These are phyloP conservation scores for Ophiostoma montium DNA, from an alignment of 2,329 filamentous ascomycete genomes.

Conservation along the genomic window DNA sequence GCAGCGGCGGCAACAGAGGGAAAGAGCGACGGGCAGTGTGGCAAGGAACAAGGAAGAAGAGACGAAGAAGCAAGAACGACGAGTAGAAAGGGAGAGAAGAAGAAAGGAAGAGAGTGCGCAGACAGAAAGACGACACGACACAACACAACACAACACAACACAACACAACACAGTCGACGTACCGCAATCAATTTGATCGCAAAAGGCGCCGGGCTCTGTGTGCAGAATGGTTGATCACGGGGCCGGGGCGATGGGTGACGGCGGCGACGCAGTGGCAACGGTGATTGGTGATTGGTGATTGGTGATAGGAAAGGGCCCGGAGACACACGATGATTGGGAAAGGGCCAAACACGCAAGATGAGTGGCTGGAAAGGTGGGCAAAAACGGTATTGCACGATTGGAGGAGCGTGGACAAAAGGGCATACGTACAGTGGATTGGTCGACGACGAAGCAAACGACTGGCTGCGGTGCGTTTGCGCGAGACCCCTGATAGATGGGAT, in stretches of 20 bases:
- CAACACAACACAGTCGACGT: neutral
- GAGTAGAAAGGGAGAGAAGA: neutral
- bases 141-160: no score
- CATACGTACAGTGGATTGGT: neutral
- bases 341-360: neutral
- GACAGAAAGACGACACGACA: slow-evolving; percentile 14
- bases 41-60: neutral
- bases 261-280: neutral
- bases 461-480: no score
- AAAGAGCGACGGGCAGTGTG: neutral
- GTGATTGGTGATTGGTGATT: neutral
- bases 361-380: slow-evolving; percentile 2
- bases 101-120: neutral
- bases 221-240: slow-evolving; percentile 38
- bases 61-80: neutral
- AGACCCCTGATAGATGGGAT: neutral
- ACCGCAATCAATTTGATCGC: slow-evolving; percentile 9
- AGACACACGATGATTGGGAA: neutral
- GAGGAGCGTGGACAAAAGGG: neutral
- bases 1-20: no score
- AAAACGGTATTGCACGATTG: slow-evolving; percentile 4
- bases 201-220: slow-evolving; percentile 14
- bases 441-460: neutral
- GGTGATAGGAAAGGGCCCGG: slow-evolving; percentile 5
- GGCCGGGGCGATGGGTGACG: slow-evolving; percentile 22